A percentile compares a stretch with the other conserved stretches of the same genome.
phyloP scores from a whole-genome alignment of 2,329 filamentous ascomycete genomes.

The Beauveria pseudobassiana region DNA sequence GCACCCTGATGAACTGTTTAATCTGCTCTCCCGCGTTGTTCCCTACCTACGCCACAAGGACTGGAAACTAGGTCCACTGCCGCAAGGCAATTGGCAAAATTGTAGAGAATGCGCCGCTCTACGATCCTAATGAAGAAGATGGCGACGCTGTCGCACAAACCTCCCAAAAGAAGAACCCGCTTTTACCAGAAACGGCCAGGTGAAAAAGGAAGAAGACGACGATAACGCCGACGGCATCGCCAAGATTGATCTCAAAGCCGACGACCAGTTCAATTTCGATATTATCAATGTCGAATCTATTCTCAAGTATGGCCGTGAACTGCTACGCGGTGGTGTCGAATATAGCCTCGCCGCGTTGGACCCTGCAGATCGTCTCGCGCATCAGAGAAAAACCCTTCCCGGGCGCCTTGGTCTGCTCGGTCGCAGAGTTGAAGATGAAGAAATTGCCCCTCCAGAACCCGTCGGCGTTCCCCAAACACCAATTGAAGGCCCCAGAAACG shows the following conservation, averaged over 20 bases:
- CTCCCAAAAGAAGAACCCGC: conserved; percentile 33
- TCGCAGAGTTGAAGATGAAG: conserved; percentile 76
- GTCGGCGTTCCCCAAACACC: conserved; percentile 35
- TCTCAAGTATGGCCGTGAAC: conserved; percentile 72
- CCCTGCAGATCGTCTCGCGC: conserved; percentile 68
- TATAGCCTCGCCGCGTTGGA: conserved; percentile 76
- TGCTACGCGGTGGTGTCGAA: conserved; percentile 82
- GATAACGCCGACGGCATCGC: conserved; percentile 23
- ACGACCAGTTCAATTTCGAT: conserved; percentile 63
- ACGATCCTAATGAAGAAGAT: conserved; percentile 78
- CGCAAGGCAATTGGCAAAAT: conserved; percentile 89
- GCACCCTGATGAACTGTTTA: conserved; percentile 95
- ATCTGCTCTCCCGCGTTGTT: conserved; percentile 86
- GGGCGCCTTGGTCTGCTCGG: conserved; percentile 79
- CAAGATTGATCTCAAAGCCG: conserved; percentile 31
- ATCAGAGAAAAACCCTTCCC: conserved; percentile 83
- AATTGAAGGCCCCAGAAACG: conserved; percentile 31
- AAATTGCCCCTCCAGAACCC: conserved; percentile 50
- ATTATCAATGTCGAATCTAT: conserved; percentile 72
- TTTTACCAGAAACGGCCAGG: conserved; percentile 29
- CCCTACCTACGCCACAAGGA: conserved; percentile 91
- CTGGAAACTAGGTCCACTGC: conserved; percentile 92
- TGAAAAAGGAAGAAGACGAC: conserved; percentile 55
- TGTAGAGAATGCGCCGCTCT: conserved; percentile 76
- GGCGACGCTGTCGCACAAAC: conserved; percentile 51